Base-by-base conservation (phyloP, 371 early-diverging fungal genomes). In the Mucor ambiguus region DNA sequence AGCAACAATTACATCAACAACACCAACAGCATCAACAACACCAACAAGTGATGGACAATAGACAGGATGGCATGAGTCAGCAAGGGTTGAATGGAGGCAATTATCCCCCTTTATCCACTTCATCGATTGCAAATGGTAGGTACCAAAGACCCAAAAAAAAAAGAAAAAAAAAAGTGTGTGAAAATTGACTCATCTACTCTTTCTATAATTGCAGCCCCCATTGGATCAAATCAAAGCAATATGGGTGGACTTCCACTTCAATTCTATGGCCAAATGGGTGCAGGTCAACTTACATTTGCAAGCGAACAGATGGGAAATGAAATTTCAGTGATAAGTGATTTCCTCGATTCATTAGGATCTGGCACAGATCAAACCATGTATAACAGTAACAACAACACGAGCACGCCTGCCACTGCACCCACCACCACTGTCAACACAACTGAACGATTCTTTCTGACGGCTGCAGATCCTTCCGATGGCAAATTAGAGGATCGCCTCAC, bases 381-480 rank as follows among this genome's bases (percentile, higher is more conserved):
- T 38, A 58, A 58, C 37, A 68, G 74, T 43, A 63, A 52, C 20
- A 55, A 49, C 20, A 76, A 66, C 46, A 55, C 58, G 9, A 75
- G 30, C 66, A 76, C 22, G 28, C 57, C 67, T 38, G 73, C 71
- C 44, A 68, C 61, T 32, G 22, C 20, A 46, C 46, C 46, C 46
- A 69, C 74, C 41, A 37, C 35, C 54, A 44, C 26, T 58, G 85
- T 87, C 58, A 89, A 89, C 60, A 85, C 86, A 35, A 87, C 93
- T 18, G 95, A 95, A 74, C 89, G 88, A 68, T 96, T 95, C 81
- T 88, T 94, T 65, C 78, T 95, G 55, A 94, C 93, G 3, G 94
- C 94, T 1, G 95, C 96, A 0, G 92, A 96, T 74, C 95, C 95
- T 0, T 83, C 85, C 6, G 95, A 94, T 71, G 92, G 91, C 22